Percentiles rank a stretch among this genome's conserved stretches.
These are phyloP conservation scores for Chlorencoelia australis DNA, from an alignment of 2,329 filamentous ascomycete genomes.

Conservation along the genomic window DNA sequence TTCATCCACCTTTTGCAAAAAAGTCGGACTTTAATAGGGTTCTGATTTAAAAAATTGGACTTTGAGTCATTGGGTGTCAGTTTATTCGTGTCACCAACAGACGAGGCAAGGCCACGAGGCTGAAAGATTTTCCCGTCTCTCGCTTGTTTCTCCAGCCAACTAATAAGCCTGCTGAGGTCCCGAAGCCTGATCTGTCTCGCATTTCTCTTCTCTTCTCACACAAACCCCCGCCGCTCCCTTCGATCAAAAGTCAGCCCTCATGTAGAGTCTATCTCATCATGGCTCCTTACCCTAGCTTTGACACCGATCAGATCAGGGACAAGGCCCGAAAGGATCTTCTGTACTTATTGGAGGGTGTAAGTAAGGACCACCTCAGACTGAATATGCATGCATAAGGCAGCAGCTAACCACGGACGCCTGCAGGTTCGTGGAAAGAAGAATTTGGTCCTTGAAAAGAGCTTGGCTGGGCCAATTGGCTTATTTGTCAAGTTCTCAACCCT, in stretches of 20 bases:
- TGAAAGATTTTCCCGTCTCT: slow-evolving; percentile 12
- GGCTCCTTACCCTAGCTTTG: slow-evolving; percentile 62
- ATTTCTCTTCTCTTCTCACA: neutral
- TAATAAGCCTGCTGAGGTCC: no score
- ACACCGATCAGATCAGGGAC: slow-evolving; percentile 64
- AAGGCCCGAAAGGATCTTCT: slow-evolving; percentile 84
- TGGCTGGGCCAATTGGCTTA: slow-evolving; percentile 81
- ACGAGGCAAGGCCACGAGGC: no score
- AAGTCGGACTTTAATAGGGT: slow-evolving; percentile 9
- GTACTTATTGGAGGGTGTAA: slow-evolving; percentile 86
- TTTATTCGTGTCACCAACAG: slow-evolving; percentile 9
- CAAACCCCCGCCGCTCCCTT: no score
- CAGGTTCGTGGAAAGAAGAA: slow-evolving; percentile 99
- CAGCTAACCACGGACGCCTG: slow-evolving; percentile 25
- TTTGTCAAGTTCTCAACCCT: slow-evolving; percentile 93
- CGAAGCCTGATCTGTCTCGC: neutral
- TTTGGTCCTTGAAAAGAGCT: slow-evolving; percentile 79
- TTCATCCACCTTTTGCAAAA: slow-evolving; percentile 21
- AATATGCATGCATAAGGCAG: slow-evolving; percentile 10
- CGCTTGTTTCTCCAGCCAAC: no score
- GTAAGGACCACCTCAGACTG: slow-evolving; percentile 34
- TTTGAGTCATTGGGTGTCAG: slow-evolving; percentile 24
- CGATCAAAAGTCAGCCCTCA: slow-evolving; percentile 24
- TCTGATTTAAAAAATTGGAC: slow-evolving; percentile 5
- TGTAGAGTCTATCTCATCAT: slow-evolving; percentile 51